Evolutionary conservation across 805 yeast genomes (phyloP), one percentile per base, ranked within the genome.

Genomic region (Candida bentonensis): DNA sequence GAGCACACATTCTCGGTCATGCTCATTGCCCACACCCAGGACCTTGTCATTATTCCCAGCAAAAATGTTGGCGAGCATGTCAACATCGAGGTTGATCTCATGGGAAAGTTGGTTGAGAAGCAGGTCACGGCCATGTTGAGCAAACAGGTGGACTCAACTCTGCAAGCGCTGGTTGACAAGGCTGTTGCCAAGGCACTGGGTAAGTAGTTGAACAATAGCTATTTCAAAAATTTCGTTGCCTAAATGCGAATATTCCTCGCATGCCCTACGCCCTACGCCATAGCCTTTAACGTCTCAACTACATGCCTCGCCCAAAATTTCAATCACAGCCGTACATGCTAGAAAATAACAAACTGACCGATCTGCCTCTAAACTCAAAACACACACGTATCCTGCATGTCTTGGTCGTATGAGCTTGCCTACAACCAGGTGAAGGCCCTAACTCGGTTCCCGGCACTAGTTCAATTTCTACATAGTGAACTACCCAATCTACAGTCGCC

Each of bases 41-140:
- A 68, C 13, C 78, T 76, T 58, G 96, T 92, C 21, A 68, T 82
- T 2, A 63, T 87, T 63, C 80, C 96, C 4, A 52, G 57, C 46
- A 88, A 85, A 57, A 50, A 60, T 7, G 54, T 74, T 3, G 88
- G 85, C 1, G 81, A 72, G 33, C 52, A 57, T 15, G 94, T 92
- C 22, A 92, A 92, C 55, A 78, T 92, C 42, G 99, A 92, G 64
- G 99, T 92, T 25, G 99, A 92, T 61, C 68, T 89, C 43, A 82
- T 89, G 33, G 98, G 97, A 17, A 92, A 92, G 64, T 70, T 87
- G 47, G 76, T 89, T 46, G 96, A 85, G 57, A 79, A 85, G 61
- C 97, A 89, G 64, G 81, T 92, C 44, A 73, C 49, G 48, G 69
- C 71, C 47, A 68, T 70, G 42, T 80, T 82, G 56, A 68, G 76